Evolutionary conservation across 306 rosid genomes (phyloP).

Genomic region (Cucurbita maxima): DNA sequence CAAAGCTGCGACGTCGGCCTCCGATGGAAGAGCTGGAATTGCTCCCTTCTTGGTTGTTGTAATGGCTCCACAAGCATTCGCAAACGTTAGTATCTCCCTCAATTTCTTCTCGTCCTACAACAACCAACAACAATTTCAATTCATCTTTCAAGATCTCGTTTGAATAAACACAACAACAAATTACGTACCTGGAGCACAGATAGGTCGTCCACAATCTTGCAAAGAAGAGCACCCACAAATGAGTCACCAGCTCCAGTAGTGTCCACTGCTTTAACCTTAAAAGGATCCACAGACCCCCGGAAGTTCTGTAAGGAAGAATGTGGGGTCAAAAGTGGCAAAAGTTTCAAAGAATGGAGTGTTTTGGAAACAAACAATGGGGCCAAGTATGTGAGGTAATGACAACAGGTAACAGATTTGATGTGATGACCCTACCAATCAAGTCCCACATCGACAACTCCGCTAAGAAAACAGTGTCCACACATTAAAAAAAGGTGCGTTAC

Average conservation of each 20-base stretch:
- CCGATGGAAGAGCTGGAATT: slow-evolving; percentile 71
- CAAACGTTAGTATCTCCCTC: slow-evolving; percentile 41
- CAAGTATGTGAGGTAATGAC: too few relatives aligned
- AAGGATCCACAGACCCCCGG: slow-evolving; percentile 62
- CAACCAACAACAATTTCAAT: not conserved
- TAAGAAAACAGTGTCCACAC: not conserved
- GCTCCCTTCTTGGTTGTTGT: slow-evolving; percentile 87
- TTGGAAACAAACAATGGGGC: not conserved
- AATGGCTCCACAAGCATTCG: slow-evolving; percentile 92
- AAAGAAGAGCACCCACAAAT: slow-evolving; percentile 64
- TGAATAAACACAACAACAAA: not conserved
- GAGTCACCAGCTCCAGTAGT: slow-evolving; percentile 98
- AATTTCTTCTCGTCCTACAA: slow-evolving; percentile 60
- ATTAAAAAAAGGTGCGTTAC: not conserved
- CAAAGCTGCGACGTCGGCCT: slow-evolving; percentile 35
- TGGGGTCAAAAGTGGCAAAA: not conserved
- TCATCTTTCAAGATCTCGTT: too few relatives aligned
- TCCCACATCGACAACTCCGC: not conserved
- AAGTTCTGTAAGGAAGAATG: slow-evolving; percentile 31
- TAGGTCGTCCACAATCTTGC: slow-evolving; percentile 76
- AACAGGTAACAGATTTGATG: too few relatives aligned
- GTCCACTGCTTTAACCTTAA: slow-evolving; percentile 56
- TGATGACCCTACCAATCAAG: not conserved
- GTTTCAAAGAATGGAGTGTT: too few relatives aligned
- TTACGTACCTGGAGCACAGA: slow-evolving; percentile 56